Conservation (phyloP, 805 yeast genomes). For the Yamadazyma philogaea region DNA sequence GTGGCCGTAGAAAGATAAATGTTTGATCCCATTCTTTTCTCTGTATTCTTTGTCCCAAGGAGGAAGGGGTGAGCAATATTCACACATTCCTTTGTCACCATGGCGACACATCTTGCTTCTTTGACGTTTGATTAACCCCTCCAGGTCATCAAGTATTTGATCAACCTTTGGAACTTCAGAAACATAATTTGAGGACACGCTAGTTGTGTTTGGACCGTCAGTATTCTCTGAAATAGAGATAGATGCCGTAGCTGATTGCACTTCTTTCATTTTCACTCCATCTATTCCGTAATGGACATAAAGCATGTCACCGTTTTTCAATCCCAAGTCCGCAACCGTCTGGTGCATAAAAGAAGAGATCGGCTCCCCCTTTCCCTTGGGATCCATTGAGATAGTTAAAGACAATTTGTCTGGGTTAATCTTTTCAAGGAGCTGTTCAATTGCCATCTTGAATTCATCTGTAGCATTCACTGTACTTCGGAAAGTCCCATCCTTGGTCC, state of each 20-base stretch:
- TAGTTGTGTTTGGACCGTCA: slow-evolving; percentile 1
- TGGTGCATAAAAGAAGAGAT: slow-evolving; percentile 36
- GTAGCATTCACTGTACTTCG: slow-evolving; percentile 53
- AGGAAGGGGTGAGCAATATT: slow-evolving; percentile 91
- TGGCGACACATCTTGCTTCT: slow-evolving; percentile 73
- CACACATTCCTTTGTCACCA: slow-evolving; percentile 95
- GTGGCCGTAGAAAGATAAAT: slow-evolving; percentile 81
- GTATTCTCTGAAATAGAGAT: slow-evolving; percentile 5
- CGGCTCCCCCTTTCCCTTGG: slow-evolving; percentile 42
- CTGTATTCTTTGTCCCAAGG: slow-evolving; percentile 88
- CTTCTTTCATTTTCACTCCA: slow-evolving; percentile 4
- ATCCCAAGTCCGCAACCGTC: slow-evolving; percentile 42
- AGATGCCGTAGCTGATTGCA: slow-evolving; percentile 7
- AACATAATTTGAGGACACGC: slow-evolving; percentile 3
- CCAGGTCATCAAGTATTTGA: slow-evolving; percentile 54
- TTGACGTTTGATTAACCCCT: slow-evolving; percentile 70
- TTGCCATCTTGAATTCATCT: slow-evolving; percentile 42
- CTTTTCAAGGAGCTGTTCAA: slow-evolving; percentile 37
- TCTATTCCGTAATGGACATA: slow-evolving; percentile 35
- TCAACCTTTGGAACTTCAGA: slow-evolving; percentile 66
- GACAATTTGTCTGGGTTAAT: slow-evolving; percentile 21
- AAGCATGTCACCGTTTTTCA: slow-evolving; percentile 59
- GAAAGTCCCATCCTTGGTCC: slow-evolving; percentile 80
- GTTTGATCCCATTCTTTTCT: slow-evolving; percentile 75
- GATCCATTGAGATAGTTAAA: slow-evolving; percentile 42